Conservation (phyloP, 2,329 filamentous ascomycete species). For the Curvularia lunata region DNA sequence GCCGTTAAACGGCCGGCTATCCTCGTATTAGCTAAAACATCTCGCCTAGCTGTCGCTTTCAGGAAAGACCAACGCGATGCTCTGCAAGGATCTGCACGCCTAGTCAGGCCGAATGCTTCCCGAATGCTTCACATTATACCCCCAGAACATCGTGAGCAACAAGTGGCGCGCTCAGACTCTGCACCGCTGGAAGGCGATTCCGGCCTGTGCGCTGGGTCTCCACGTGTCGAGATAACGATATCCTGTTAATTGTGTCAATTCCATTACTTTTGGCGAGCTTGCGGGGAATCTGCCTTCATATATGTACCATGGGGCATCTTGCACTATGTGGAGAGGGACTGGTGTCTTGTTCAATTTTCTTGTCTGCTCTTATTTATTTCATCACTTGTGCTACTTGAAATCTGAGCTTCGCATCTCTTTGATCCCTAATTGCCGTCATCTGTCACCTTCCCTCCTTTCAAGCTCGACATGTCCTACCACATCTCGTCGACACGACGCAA, state of each 20-base stretch:
- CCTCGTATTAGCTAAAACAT: neutral
- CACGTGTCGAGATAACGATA: neutral
- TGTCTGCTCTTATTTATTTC: too few species aligned
- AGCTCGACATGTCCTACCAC: too few species aligned
- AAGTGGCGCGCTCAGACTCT: neutral
- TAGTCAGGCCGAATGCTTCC: neutral
- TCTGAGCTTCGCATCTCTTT: too few species aligned
- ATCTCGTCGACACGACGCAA: neutral
- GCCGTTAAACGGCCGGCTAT: neutral
- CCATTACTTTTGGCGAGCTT: neutral
- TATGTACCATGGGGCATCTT: neutral
- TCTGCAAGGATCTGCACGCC: neutral
- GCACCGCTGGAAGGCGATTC: neutral
- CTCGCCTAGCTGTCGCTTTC: neutral
- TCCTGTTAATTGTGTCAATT: neutral
- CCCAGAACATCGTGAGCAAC: neutral
- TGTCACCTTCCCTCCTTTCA: too few species aligned
- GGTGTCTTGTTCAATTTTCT: neutral
- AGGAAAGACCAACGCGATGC: neutral
- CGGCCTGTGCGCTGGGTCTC: neutral
- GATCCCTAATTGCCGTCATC: too few species aligned
- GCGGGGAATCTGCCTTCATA: neutral
- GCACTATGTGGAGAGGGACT: neutral
- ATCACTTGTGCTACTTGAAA: too few species aligned
- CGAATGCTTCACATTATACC: neutral